Evolutionary conservation across 1,139 yeast species (phyloP), one percentile per base, ranked within the genome.

Genomic region (Taphrina deformans): DNA sequence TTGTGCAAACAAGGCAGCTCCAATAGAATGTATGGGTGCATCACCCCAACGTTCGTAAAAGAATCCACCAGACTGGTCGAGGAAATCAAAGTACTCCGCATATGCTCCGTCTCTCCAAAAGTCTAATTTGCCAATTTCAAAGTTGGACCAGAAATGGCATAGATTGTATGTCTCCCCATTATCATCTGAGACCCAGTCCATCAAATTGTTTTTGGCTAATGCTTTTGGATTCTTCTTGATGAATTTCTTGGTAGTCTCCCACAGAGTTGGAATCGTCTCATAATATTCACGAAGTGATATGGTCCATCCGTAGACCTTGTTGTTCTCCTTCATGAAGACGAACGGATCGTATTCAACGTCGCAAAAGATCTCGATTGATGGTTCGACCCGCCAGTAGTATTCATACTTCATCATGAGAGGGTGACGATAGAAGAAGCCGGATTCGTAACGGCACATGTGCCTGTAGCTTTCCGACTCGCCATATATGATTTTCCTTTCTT

Each of bases 21-120:
- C 67, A 38, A 66, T 66, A 7, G 65, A 86, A 76, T 90, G 97
- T 26, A 90, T 84, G 4, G 97, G 97, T 0, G 97, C 97, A 76
- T 91, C 97, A 35, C 97, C 97, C 97, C 97, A 91, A 74, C 97
- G 81, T 75, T 91, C 97, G 75, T 91, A 91, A 78, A 88, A 91
- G 78, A 91, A 91, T 2, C 96, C 96, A 45, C 97, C 97, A 0
- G 86, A 80, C 67, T 79, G 73, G 74, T 91, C 97, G 71, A 91
- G 80, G 70, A 81, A 77, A 21, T 88, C 84, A 72, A 91, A 91
- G 76, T 85, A 91, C 51, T 80, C 81, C 16, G 79, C 75, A 75
- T 91, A 91, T 1, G 86, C 85, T 51, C 83, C 80, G 10, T 84
- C 77, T 71, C 96, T 78, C 87, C 89, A 89, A 73, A 91, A 86